These are phyloP conservation scores for Candida caryicola DNA, from an alignment of 805 yeast species.

Conservation along the genomic window DNA sequence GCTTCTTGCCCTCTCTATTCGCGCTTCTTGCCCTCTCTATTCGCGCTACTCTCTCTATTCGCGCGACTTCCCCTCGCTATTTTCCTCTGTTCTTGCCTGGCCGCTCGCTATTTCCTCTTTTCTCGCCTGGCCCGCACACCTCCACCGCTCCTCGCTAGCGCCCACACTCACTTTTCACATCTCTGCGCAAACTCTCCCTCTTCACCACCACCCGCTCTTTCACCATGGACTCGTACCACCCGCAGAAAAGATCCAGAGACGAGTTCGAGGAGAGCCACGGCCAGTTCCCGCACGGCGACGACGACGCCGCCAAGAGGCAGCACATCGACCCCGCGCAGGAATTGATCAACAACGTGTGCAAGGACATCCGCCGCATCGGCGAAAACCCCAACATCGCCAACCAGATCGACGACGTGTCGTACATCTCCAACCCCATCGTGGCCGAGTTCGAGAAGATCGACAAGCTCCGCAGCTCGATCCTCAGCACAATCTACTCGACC, in stretches of 20 bases:
- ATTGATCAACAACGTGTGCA: conserved; percentile 41
- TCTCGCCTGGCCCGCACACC: no score
- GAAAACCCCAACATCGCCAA: conserved; percentile 38
- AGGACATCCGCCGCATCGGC: conserved; percentile 44
- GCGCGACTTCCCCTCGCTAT: no score
- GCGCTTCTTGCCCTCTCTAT: no score
- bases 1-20: no score
- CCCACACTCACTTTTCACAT: no score
- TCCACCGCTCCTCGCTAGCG: no score
- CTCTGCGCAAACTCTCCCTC: neutral
- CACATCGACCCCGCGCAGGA: conserved; percentile 42
- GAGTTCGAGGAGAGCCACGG: conserved; percentile 23
- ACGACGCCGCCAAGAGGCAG: conserved; percentile 33
- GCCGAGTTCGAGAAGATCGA: conserved; percentile 64
- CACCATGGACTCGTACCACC: conserved; percentile 13
- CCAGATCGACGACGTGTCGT: conserved; percentile 53
- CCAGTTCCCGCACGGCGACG: conserved; percentile 12
- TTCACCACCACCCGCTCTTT: conserved; percentile 2
- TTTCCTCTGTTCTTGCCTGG: no score
- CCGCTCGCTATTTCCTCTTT: no score
- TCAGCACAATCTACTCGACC: conserved; percentile 65
- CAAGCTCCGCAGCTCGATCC: conserved; percentile 54
- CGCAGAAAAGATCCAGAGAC: conserved; percentile 29
- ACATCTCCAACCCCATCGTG: conserved; percentile 63
- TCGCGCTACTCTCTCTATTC: no score